These are phyloP conservation scores for Ambrosia hybrid DNA, from an alignment of 140 eudicot species.

Conservation along the genomic window DNA sequence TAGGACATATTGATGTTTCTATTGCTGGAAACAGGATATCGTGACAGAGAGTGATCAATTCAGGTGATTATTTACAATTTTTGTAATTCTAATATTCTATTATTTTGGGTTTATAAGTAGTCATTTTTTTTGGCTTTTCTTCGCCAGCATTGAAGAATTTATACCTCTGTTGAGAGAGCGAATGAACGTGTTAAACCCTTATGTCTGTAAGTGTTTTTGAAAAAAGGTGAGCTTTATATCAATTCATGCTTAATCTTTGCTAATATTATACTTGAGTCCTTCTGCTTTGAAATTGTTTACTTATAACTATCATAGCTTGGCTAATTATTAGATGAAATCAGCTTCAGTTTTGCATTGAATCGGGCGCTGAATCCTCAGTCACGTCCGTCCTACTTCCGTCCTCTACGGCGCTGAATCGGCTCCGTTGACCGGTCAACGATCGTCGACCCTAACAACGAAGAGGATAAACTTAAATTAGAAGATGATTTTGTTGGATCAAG, in stretches of 20 bases:
- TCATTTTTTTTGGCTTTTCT: background rate
- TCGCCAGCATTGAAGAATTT: conserved; percentile 93
- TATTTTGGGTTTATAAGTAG: conserved; percentile 1
- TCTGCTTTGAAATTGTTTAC: too few relatives aligned
- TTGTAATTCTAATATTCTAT: background rate
- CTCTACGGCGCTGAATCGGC: conserved; percentile 94
- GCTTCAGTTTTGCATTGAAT: too few relatives aligned
- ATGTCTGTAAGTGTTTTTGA: conserved; percentile 65
- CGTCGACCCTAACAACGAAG: conserved; percentile 49
- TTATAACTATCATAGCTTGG: too few relatives aligned
- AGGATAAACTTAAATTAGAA: conserved; percentile 55
- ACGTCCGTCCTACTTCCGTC: conserved; percentile 88
- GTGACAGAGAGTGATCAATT: conserved; percentile 96
- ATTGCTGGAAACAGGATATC: conserved; percentile 69
- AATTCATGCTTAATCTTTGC: too few relatives aligned
- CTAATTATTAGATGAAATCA: too few relatives aligned
- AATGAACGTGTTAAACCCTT: conserved; percentile 95
- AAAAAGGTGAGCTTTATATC: too few relatives aligned
- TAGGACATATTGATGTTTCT: conserved; percentile 18
- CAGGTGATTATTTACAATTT: conserved; percentile 53
- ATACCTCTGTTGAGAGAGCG: conserved; percentile 95
- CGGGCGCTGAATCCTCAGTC: conserved; percentile 43
- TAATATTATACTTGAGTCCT: too few relatives aligned
- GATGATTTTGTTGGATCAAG: conserved; percentile 33
- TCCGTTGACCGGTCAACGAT: conserved; percentile 57